phyloP scores from a whole-genome alignment of 805 yeast genomes.

The Yarrowia osloensis region DNA sequence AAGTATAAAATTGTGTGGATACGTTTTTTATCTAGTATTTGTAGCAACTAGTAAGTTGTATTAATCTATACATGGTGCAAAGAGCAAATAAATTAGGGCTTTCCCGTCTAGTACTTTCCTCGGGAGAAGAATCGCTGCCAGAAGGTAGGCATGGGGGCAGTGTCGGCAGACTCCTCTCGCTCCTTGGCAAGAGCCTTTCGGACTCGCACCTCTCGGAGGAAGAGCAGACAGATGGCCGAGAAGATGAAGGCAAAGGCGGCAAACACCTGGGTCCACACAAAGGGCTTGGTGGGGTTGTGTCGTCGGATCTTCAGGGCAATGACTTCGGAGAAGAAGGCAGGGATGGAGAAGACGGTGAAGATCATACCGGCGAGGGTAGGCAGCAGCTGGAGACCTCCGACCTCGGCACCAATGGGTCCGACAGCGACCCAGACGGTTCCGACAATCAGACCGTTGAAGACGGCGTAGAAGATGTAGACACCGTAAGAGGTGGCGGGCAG shows the following conservation, averaged over 20 bases:
- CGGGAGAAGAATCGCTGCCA: conserved; percentile 20
- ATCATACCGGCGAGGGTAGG: conserved; percentile 27
- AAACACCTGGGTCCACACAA: conserved; percentile 29
- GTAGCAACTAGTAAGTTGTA: conserved; percentile 6
- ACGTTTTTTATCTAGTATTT: no score
- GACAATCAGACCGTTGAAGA: conserved; percentile 44
- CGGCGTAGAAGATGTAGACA: conserved; percentile 38
- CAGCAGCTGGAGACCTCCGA: conserved; percentile 29
- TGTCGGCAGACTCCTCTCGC: conserved; percentile 11
- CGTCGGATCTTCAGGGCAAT: conserved; percentile 24
- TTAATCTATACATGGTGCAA: conserved; percentile 9
- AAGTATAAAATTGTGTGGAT: no score
- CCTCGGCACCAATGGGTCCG: conserved; percentile 29
- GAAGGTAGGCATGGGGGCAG: conserved; percentile 21
- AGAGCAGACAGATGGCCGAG: conserved; percentile 6
- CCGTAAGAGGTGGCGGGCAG: conserved; percentile 34
- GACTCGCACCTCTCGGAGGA: conserved; percentile 28
- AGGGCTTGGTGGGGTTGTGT: conserved; percentile 7
- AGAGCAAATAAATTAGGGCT: conserved; percentile 7
- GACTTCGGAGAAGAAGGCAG: conserved; percentile 30
- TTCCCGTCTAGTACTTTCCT: conserved; percentile 13
- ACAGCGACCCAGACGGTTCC: conserved; percentile 37
- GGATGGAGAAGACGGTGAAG: conserved; percentile 21
- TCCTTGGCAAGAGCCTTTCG: conserved; percentile 14
- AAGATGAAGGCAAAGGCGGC: conserved; percentile 27